phyloP scores from a whole-genome alignment of 2,329 filamentous ascomycete species.

The Zymoseptoria crescenta region DNA sequence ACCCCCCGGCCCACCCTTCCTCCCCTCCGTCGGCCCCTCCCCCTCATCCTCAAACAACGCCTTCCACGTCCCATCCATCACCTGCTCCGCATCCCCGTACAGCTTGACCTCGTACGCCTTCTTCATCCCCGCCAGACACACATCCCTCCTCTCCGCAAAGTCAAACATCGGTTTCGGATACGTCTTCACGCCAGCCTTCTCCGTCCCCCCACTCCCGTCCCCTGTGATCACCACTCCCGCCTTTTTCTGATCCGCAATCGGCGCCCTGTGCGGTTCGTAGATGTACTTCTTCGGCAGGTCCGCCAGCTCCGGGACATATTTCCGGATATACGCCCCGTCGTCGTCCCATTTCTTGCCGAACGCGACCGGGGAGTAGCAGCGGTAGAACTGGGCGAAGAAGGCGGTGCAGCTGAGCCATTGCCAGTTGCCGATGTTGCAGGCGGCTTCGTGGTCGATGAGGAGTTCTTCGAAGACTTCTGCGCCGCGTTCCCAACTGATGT shows the following conservation, averaged over 20 bases:
- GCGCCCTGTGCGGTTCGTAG: slow-evolving; percentile 72
- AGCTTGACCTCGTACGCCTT: slow-evolving; percentile 58
- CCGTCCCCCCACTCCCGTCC: slow-evolving; percentile 34
- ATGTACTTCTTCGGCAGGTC: slow-evolving; percentile 60
- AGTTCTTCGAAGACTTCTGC: slow-evolving; percentile 71
- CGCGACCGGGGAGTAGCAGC: slow-evolving; percentile 61
- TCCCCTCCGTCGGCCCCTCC: slow-evolving; percentile 39
- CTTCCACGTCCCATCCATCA: slow-evolving; percentile 54
- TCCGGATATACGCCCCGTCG: slow-evolving; percentile 55
- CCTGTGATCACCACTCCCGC: slow-evolving; percentile 57
- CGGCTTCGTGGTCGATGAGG: slow-evolving; percentile 66
- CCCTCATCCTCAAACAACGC: slow-evolving; percentile 40
- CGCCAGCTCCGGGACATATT: slow-evolving; percentile 60
- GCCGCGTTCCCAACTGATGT: slow-evolving; percentile 70
- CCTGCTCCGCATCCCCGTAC: slow-evolving; percentile 54
- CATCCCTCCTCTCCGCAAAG: slow-evolving; percentile 53
- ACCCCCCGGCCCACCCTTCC: slow-evolving; percentile 34
- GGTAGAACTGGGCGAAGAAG: slow-evolving; percentile 65
- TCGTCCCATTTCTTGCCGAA: slow-evolving; percentile 73
- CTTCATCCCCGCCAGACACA: slow-evolving; percentile 63
- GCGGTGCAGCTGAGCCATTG: slow-evolving; percentile 70
- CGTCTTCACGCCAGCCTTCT: slow-evolving; percentile 34
- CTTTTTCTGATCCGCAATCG: slow-evolving; percentile 58
- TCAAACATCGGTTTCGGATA: slow-evolving; percentile 77
- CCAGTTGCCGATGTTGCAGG: slow-evolving; percentile 70